Evolutionary conservation across 495 filamentous ascomycete species (phyloP), one percentile per base, ranked within the genome.

Genomic region (Aspergillus indologenus): DNA sequence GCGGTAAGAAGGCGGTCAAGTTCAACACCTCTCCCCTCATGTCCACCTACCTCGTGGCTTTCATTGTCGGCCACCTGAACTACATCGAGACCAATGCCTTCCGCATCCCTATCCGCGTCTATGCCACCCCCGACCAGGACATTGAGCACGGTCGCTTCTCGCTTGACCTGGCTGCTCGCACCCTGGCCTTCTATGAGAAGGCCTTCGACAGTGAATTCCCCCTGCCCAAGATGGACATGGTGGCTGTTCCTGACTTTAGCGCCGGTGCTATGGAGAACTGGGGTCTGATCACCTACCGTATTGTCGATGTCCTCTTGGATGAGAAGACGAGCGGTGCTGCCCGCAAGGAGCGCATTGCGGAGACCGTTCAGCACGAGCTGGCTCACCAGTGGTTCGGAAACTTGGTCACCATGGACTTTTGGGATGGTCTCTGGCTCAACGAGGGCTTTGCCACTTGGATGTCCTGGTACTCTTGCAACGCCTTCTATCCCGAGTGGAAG

Each of bases 341-440:
- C n/a, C 86, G 86, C 52, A 96, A 95, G 75, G 88, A 96, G 79
- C 85, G 92, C 43, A 87, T 98, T 64, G 92, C 94, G 50, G 91
- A 97, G 69, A 88, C 91, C 44, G 94, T 97, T 19, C 91, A 95
- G 80, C 94, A 98, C 76, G 94, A 98, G 70, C 78, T 98, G 67
- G 94, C 94, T 45, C 94, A 98, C 77, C 94, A 98, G 74, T 98
- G 94, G 94, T 98, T 98, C 65, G 94, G 94, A 59, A 98, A 98
- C 74, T 79, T 98, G 58, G 94, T 98, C 46, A 98, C 94, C 44
- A 98, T 98, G 94, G 93, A 97, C 72, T 98, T 94, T 83, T 98
- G 94, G 94, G 92, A 97, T 74, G 93, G 91, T 29, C 78, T 98
- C 26, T 98, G 94, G 94, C 86, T 98, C 59, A 98, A 98, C 71